A percentile compares a stretch with the other conserved stretches of the same genome.
Evolutionary conservation across 2,329 filamentous ascomycete species (phyloP).

Genomic region (Dactylellina drechsleri): DNA sequence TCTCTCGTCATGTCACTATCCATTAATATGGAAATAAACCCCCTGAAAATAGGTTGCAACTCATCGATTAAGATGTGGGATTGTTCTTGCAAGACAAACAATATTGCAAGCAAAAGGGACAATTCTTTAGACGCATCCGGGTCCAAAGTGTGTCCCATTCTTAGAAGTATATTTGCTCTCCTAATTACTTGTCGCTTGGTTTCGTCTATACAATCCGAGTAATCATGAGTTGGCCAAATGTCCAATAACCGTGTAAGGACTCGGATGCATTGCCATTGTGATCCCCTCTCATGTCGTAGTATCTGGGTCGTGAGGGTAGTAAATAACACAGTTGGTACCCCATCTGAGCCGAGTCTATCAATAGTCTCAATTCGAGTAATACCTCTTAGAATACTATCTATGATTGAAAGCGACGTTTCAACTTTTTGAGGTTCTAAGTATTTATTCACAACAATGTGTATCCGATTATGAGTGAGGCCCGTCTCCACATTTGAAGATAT

Average conservation of each 20-base stretch:
- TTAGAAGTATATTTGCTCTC: constrained; percentile 12
- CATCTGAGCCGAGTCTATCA: constrained; percentile 24
- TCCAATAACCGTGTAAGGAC: constrained; percentile 27
- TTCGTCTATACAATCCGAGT: background rate
- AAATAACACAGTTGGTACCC: constrained; percentile 13
- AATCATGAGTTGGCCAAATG: constrained; percentile 27
- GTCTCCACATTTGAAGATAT: constrained; percentile 34
- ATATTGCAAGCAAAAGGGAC: constrained; percentile 16
- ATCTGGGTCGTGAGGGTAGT: background rate
- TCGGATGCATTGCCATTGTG: constrained; percentile 31
- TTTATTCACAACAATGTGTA: constrained; percentile 14
- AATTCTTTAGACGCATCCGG: constrained; percentile 22
- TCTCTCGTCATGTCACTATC: background rate
- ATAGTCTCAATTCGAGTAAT: constrained; percentile 44
- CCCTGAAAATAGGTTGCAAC: constrained; percentile 20
- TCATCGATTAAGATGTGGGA: constrained; percentile 18
- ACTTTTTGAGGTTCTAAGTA: constrained; percentile 8
- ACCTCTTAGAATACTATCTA: constrained; percentile 42
- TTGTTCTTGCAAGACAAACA: constrained; percentile 27
- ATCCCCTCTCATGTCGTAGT: background rate
- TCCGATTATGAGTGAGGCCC: constrained; percentile 39
- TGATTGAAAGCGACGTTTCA: constrained; percentile 16
- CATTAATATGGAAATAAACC: background rate
- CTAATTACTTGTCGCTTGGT: constrained; percentile 4
- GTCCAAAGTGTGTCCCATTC: background rate